These are phyloP conservation scores for Apiospora aurea DNA, from an alignment of 2,329 filamentous ascomycete species.

Conservation along the genomic window DNA sequence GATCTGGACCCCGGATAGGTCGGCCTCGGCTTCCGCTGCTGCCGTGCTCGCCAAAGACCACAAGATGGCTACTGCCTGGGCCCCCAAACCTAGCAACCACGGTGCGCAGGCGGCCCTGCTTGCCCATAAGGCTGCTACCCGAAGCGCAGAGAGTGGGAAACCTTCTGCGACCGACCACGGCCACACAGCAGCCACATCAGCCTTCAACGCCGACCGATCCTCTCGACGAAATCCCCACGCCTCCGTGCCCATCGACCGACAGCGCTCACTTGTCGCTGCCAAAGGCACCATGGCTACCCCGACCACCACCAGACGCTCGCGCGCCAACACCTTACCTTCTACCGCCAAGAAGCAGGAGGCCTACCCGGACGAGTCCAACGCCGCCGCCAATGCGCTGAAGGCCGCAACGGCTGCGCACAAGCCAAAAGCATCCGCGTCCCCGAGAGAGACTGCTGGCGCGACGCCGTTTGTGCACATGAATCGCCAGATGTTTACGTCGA, in stretches of 20 bases:
- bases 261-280: slow-evolving; percentile 76
- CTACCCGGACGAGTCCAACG: slow-evolving; percentile 65
- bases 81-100: slow-evolving; percentile 67
- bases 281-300: slow-evolving; percentile 73
- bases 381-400: slow-evolving; percentile 72
- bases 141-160: slow-evolving; percentile 58
- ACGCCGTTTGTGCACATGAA: slow-evolving; percentile 72
- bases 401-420: slow-evolving; percentile 75
- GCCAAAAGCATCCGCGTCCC: slow-evolving; percentile 52
- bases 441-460: slow-evolving; percentile 70
- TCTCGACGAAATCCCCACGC: slow-evolving; percentile 44
- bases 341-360: slow-evolving; percentile 45
- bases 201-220: slow-evolving; percentile 62
- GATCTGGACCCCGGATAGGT: slow-evolving; percentile 70
- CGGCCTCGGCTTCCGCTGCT: slow-evolving; percentile 57
- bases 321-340: slow-evolving; percentile 68
- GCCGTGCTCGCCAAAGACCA: slow-evolving; percentile 42
- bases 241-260: slow-evolving; percentile 52
- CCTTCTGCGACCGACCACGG: slow-evolving; percentile 57
- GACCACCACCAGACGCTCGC: slow-evolving; percentile 50
- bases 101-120: slow-evolving; percentile 79
- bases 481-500: slow-evolving; percentile 78
- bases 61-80: slow-evolving; percentile 57
- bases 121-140: slow-evolving; percentile 60
- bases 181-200: slow-evolving; percentile 73